Conservation (phyloP, 352 stramenopile species). For the Phytopythium oedochilum region DNA sequence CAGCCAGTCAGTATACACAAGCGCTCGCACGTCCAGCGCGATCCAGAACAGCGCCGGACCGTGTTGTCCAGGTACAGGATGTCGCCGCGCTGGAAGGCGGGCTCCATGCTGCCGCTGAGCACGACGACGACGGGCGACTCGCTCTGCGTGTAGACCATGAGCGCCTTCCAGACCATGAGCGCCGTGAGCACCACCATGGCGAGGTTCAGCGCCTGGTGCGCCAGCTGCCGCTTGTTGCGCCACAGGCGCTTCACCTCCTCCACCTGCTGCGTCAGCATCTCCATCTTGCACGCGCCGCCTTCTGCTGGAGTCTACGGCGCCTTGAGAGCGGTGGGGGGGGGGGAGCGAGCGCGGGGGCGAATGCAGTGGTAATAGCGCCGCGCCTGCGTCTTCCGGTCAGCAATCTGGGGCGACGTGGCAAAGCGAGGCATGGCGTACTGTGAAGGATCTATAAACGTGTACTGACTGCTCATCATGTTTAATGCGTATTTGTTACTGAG, state of each 20-base stretch:
- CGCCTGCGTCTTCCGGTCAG: not conserved
- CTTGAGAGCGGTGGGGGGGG: not conserved
- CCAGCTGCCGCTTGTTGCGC: conserved; percentile 96
- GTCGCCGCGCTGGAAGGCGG: conserved; percentile 98
- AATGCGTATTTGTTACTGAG: too few relatives aligned
- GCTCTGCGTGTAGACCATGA: conserved; percentile 97
- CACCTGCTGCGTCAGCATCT: conserved; percentile 85
- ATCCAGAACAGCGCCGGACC: conserved; percentile 16
- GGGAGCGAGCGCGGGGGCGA: not conserved
- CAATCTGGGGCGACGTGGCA: not conserved
- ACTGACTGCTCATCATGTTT: too few relatives aligned
- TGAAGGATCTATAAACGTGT: too few relatives aligned
- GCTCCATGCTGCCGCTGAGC: conserved; percentile 97
- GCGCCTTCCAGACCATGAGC: conserved; percentile 99
- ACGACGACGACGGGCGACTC: conserved; percentile 99
- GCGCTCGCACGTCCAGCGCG: too few relatives aligned
- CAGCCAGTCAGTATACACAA: too few relatives aligned
- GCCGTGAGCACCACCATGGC: conserved; percentile 98
- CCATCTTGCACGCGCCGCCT: conserved; percentile 26
- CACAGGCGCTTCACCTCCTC: conserved; percentile 98
- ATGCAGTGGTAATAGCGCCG: too few relatives aligned
- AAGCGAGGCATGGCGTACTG: too few relatives aligned
- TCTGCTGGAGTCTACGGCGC: not conserved
- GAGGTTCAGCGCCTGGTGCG: conserved; percentile 97
- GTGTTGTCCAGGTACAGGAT: conserved; percentile 99